Evolutionary conservation across 2,329 filamentous ascomycete genomes (phyloP).

Genomic region (Cercospora beticola): DNA sequence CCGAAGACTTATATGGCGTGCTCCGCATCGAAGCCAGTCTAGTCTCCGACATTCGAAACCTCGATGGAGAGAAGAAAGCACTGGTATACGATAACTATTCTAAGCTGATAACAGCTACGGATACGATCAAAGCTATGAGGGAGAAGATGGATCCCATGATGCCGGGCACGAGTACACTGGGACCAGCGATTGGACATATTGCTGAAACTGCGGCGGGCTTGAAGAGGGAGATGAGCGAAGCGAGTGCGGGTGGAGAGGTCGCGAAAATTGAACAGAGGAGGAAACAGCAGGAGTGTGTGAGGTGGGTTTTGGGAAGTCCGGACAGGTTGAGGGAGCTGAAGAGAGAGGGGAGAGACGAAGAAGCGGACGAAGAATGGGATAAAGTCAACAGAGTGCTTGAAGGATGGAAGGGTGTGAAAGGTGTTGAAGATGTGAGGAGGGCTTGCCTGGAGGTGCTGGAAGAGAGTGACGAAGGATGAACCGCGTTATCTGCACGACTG

Average conservation of each 20-base stretch:
- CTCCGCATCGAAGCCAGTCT: constrained; percentile 69
- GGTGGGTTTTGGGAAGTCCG: constrained; percentile 63
- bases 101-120: constrained; percentile 92
- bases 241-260: constrained; percentile 26
- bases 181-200: constrained; percentile 72
- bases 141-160: constrained; percentile 77
- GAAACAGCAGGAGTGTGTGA: constrained; percentile 57
- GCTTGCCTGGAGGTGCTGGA: constrained; percentile 37
- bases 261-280: constrained; percentile 40
- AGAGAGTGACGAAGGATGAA: constrained; percentile 6
- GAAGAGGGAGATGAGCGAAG: constrained; percentile 41
- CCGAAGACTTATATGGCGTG: constrained; percentile 65
- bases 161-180: constrained; percentile 69
- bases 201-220: constrained; percentile 58
- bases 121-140: constrained; percentile 89
- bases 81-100: constrained; percentile 98
- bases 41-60: constrained; percentile 74
- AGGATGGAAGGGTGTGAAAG: constrained; percentile 47
- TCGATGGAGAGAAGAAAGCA: constrained; percentile 95
- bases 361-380: constrained; percentile 57
- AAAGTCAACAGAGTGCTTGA: constrained; percentile 43
- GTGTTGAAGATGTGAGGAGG: constrained; percentile 43
- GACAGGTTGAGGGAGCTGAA: constrained; percentile 59
- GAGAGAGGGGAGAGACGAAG: constrained; percentile 58
- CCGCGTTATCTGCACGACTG: neutral